A percentile compares a stretch with the other conserved stretches of the same genome.
Evolutionary conservation across 176 grass and related monocot species (phyloP).

Genomic region (Juncus effusus): DNA sequence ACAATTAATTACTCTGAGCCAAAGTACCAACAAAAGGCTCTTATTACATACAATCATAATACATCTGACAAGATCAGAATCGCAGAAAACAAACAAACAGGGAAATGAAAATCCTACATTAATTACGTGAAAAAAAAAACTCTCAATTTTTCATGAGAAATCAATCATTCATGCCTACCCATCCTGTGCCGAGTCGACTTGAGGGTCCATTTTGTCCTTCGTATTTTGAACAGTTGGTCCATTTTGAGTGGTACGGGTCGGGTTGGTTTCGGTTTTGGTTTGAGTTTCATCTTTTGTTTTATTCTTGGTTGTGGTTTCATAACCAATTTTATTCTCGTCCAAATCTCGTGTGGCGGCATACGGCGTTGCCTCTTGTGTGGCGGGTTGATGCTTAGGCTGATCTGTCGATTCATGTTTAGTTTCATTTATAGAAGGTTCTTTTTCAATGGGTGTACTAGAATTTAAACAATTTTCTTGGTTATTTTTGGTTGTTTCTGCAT

Average conservation of each 20-base stretch:
- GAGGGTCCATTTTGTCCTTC: neutral
- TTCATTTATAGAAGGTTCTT: slow-evolving; percentile 10
- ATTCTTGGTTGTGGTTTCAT: slow-evolving; percentile 1
- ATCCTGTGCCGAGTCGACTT: neutral
- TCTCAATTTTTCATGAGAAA: neutral
- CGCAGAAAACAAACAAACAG: slow-evolving; percentile 5
- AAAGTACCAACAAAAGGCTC: slow-evolving; percentile 22
- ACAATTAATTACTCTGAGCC: slow-evolving; percentile 15
- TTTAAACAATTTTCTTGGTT: too few relatives aligned
- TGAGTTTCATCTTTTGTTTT: neutral
- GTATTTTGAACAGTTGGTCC: neutral
- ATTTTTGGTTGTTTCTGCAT: too few relatives aligned
- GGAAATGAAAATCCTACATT: neutral
- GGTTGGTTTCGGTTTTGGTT: neutral
- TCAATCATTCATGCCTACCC: neutral
- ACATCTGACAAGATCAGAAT: neutral
- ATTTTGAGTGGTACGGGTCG: neutral
- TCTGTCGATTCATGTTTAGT: neutral
- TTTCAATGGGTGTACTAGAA: neutral
- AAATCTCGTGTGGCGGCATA: neutral
- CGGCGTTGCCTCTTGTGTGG: neutral
- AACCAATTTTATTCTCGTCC: too few relatives aligned
- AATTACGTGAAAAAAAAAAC: neutral
- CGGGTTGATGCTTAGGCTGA: neutral
- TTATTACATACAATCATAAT: slow-evolving; percentile 18